Evolutionary conservation across 1,284 basidiomycete genomes (phyloP).

Genomic region (Puccinia novopanici): DNA sequence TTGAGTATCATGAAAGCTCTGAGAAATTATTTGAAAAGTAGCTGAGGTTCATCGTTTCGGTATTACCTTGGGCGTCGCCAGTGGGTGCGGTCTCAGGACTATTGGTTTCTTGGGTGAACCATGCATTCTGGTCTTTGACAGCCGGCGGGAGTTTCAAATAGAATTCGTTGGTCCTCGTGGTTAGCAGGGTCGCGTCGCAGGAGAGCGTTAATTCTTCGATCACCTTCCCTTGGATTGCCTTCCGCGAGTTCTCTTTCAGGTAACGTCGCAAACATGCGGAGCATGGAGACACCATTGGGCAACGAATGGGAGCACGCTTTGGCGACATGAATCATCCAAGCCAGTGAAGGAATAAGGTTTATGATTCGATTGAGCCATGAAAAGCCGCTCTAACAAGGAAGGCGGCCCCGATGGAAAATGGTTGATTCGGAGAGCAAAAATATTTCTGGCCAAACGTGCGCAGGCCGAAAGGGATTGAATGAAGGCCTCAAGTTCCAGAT

Average conservation of each 20-base stretch:
- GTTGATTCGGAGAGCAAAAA: conserved; percentile 32
- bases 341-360: background rate
- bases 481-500: conserved; percentile 33
- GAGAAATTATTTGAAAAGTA: too few relatives aligned
- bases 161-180: background rate
- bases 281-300: conserved; percentile 47
- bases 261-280: conserved; percentile 12
- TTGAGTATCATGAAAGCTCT: too few relatives aligned
- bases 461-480: conserved; percentile 18
- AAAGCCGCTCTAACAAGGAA: conserved; percentile 35
- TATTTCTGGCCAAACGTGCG: conserved; percentile 25
- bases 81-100: background rate
- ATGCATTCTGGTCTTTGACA: conserved; percentile 23
- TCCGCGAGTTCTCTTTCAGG: conserved; percentile 22
- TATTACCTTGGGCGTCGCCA: background rate
- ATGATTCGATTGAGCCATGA: conserved; percentile 37
- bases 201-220: background rate
- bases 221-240: background rate
- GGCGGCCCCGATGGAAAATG: conserved; percentile 24
- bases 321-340: conserved; percentile 1
- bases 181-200: background rate
- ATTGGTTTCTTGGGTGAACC: background rate
- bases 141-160: conserved; percentile 15
- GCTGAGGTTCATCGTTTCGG: too few relatives aligned
- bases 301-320: conserved; percentile 42